These are phyloP conservation scores for Globisporangium takayamanum DNA, from an alignment of 352 stramenopile species.

Conservation along the genomic window DNA sequence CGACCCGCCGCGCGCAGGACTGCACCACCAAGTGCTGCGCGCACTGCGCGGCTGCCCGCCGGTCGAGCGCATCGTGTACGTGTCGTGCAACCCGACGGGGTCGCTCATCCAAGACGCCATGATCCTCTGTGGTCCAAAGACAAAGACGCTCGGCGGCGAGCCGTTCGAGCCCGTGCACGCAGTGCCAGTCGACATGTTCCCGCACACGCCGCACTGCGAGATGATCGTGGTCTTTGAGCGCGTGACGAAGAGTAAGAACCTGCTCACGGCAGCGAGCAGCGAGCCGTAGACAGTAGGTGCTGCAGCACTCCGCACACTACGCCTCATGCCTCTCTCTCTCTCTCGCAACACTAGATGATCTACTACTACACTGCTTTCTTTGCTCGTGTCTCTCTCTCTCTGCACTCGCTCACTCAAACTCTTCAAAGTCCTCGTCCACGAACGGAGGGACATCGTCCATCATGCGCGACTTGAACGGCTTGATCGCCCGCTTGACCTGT, in stretches of 20 bases:
- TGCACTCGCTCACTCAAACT: conserved; percentile 35
- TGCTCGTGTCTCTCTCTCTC: conserved; percentile 6
- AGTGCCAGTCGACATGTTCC: conserved; percentile 98
- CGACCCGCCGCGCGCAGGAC: conserved; percentile 93
- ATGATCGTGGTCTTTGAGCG: conserved; percentile 98
- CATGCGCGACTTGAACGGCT: conserved; percentile 74
- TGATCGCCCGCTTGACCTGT: conserved; percentile 52
- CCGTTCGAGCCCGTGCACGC: conserved; percentile 91
- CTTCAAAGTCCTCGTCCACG: conserved; percentile 57
- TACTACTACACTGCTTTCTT: neutral
- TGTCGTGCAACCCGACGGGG: conserved; percentile 97
- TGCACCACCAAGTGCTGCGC: conserved; percentile 90
- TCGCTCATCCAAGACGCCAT: conserved; percentile 88
- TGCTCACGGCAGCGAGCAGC: neutral
- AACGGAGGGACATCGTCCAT: conserved; percentile 64
- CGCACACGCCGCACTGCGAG: conserved; percentile 96
- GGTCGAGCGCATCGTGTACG: conserved; percentile 94
- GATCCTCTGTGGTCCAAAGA: conserved; percentile 90
- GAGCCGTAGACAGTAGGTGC: neutral
- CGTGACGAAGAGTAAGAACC: conserved; percentile 12
- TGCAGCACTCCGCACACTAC: too few species aligned
- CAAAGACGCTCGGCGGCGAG: conserved; percentile 88
- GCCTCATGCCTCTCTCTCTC: neutral
- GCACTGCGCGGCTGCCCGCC: conserved; percentile 75
- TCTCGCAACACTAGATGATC: conserved; percentile 11